Percentiles rank a stretch among this genome's conserved stretches.
phyloP scores from a whole-genome alignment of 169 alveolate genomes.

The Besnoitia besnoiti region DNA sequence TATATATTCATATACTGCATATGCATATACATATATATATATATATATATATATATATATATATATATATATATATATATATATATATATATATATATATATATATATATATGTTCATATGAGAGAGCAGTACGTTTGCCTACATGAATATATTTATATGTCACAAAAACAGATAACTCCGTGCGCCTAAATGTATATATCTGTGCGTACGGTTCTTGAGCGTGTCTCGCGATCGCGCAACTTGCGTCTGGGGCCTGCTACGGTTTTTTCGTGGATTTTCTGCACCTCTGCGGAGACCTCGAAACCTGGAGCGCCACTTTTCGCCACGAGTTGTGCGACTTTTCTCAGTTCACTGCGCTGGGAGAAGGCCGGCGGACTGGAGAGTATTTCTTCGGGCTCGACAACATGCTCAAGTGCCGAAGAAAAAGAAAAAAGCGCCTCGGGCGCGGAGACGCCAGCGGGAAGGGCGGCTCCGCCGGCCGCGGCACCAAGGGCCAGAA shows the following conservation, averaged over 20 bases:
- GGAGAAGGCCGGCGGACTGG: slow-evolving; percentile 50
- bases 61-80: not conserved
- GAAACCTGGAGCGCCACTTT: not conserved
- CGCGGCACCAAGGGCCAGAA: slow-evolving; percentile 62
- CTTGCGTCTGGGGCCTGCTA: no score
- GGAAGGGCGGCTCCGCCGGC: slow-evolving; percentile 63
- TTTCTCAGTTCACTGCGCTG: slow-evolving; percentile 37
- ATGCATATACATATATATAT: not conserved
- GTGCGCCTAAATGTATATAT: no score
- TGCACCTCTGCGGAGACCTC: not conserved
- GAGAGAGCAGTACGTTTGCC: not conserved
- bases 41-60: no score
- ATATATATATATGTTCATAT: not conserved
- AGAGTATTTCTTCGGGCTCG: slow-evolving; percentile 34
- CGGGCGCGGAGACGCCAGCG: slow-evolving; percentile 60
- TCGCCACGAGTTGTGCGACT: no score
- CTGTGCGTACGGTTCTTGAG: no score
- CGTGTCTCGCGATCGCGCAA: no score
- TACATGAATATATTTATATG: no score
- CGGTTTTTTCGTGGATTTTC: not conserved
- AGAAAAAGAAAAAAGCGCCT: slow-evolving; percentile 4
- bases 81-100: not conserved
- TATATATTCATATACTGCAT: no score
- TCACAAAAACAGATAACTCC: no score
- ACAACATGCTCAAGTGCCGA: slow-evolving; percentile 27